Conservation (phyloP, 768 basidiomycete species). For the Exidia glandulosa region DNA sequence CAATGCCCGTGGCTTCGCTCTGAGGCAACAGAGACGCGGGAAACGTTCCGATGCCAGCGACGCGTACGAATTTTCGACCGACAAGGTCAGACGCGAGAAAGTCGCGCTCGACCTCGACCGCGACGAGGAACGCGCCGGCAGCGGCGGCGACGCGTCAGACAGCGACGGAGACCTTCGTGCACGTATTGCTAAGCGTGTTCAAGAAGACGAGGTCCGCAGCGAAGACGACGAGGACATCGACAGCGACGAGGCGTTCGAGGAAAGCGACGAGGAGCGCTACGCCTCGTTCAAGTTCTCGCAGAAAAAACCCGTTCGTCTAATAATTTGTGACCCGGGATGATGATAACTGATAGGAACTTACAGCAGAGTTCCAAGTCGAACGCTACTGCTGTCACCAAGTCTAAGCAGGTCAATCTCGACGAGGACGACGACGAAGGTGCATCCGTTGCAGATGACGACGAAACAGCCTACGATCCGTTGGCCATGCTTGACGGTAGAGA, state of each 20-base stretch:
- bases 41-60: constrained; percentile 29
- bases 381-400: constrained; percentile 1
- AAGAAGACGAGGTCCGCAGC: constrained; percentile 24
- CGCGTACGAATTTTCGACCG: constrained; percentile 49
- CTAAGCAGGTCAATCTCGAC: constrained; percentile 53
- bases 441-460: constrained; percentile 20
- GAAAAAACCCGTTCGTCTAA: constrained; percentile 7
- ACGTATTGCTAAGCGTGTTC: constrained; percentile 12
- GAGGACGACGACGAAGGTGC: constrained; percentile 35
- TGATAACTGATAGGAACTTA: too few species aligned
- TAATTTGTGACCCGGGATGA: too few species aligned
- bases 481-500: constrained; percentile 14
- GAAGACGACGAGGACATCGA: constrained; percentile 81
- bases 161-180: constrained; percentile 6
- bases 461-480: not conserved
- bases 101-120: constrained; percentile 43
- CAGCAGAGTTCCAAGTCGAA: not conserved
- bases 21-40: constrained; percentile 37
- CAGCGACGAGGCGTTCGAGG: constrained; percentile 74
- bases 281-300: constrained; percentile 45
- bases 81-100: constrained; percentile 38
- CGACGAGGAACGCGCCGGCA: constrained; percentile 37
- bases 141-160: constrained; percentile 23
- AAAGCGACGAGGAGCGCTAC: constrained; percentile 70
- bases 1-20: constrained; percentile 40